phyloP scores from a whole-genome alignment of 164 flowering plant genomes.

The Hamamelis virginiana region DNA sequence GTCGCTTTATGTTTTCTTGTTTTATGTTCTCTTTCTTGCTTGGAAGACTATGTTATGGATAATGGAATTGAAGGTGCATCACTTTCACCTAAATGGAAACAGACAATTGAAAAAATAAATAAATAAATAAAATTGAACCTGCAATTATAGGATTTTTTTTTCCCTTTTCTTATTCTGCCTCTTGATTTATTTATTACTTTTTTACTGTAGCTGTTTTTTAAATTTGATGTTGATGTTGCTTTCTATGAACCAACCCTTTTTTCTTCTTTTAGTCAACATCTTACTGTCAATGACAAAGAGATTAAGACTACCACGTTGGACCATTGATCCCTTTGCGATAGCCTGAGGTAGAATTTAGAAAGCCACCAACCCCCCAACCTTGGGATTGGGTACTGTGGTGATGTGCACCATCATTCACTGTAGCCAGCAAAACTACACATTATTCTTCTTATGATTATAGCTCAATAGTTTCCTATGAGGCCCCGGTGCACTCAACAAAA shows the following conservation, averaged over 20 bases:
- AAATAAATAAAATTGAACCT: too few relatives aligned
- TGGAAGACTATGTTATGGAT: neutral
- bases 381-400: neutral
- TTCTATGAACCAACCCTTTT: neutral
- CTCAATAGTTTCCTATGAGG: too few relatives aligned
- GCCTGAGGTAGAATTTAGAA: neutral
- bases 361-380: neutral
- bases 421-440: too few relatives aligned
- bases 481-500: too few relatives aligned
- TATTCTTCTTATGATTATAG: too few relatives aligned
- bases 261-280: neutral
- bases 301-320: neutral
- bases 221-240: neutral
- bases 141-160: neutral
- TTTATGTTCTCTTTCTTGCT: neutral
- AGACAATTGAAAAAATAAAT: neutral
- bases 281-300: conserved; percentile 1
- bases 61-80: neutral
- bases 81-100: neutral
- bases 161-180: neutral
- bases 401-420: too few relatives aligned
- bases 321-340: neutral
- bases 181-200: neutral
- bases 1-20: neutral
- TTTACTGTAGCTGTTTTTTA: neutral